These are phyloP conservation scores for Macrotyloma uniflorum DNA, from an alignment of 306 rosid genomes.

Conservation along the genomic window DNA sequence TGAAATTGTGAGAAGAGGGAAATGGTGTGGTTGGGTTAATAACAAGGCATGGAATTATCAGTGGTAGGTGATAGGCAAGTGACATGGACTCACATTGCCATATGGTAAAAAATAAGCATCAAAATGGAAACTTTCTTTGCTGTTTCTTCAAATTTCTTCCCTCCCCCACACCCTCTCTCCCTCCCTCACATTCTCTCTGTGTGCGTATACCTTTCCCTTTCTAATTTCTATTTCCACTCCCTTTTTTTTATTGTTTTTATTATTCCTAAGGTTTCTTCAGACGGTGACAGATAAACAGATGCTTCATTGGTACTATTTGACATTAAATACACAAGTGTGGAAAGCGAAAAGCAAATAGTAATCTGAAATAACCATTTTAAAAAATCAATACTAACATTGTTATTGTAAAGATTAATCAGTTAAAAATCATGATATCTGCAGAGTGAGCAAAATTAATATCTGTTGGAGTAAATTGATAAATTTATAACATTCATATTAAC, in stretches of 20 bases:
- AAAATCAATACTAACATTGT: too few relatives aligned
- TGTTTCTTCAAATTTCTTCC: slow-evolving; percentile 72
- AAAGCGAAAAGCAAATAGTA: not conserved
- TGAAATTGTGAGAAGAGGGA: slow-evolving; percentile 44
- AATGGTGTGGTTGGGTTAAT: slow-evolving; percentile 56
- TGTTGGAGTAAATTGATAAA: too few relatives aligned
- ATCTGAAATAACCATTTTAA: not conserved
- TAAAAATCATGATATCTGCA: too few relatives aligned
- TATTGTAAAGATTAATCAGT: too few relatives aligned
- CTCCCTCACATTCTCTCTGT: not conserved
- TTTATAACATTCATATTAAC: too few relatives aligned
- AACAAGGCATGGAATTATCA: slow-evolving; percentile 76
- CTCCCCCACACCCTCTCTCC: slow-evolving; percentile 12
- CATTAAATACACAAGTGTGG: not conserved
- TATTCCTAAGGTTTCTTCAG: slow-evolving; percentile 31
- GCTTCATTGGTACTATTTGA: slow-evolving; percentile 20
- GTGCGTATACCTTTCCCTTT: slow-evolving; percentile 1
- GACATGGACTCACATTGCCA: slow-evolving; percentile 46
- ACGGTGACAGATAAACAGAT: slow-evolving; percentile 47
- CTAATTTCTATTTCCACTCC: not conserved
- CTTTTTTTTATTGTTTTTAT: slow-evolving; percentile 16
- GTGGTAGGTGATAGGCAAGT: slow-evolving; percentile 67
- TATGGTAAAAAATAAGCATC: slow-evolving; percentile 71
- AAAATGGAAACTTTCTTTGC: slow-evolving; percentile 61
- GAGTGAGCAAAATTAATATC: too few relatives aligned